Conservation (phyloP, 345 rosid genomes). For the Trapa incisa region DNA sequence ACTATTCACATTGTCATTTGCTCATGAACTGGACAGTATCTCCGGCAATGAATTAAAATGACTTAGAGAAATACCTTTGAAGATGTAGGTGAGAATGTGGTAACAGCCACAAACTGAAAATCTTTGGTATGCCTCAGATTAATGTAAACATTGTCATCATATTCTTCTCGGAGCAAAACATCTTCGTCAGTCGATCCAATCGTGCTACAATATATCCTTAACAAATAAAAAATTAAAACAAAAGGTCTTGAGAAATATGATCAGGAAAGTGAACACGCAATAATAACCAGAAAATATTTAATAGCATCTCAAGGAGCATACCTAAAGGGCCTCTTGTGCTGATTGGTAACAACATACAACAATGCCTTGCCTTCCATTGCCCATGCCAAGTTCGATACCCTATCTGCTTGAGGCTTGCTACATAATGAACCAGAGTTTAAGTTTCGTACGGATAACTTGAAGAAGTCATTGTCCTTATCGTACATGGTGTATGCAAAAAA, state of each 20-base stretch:
- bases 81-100: conserved; percentile 52
- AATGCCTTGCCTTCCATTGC: conserved; percentile 74
- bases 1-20: conserved; percentile 9
- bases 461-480: conserved; percentile 83
- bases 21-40: neutral
- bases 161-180: conserved; percentile 68
- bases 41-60: neutral
- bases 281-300: conserved; percentile 2
- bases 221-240: neutral
- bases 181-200: conserved; percentile 92
- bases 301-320: conserved; percentile 9
- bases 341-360: conserved; percentile 81
- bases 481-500: conserved; percentile 98
- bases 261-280: conserved; percentile 2
- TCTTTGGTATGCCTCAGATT: conserved; percentile 76
- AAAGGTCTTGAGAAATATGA: neutral
- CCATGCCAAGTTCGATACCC: conserved; percentile 84
- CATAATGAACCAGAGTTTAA: conserved; percentile 84
- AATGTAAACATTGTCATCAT: conserved; percentile 49
- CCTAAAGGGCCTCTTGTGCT: conserved; percentile 74
- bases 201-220: conserved; percentile 36
- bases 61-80: conserved; percentile 50
- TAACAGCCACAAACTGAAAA: conserved; percentile 55
- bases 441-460: conserved; percentile 67
- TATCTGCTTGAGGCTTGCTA: conserved; percentile 76